Conservation (phyloP, 202 grass and related monocot species). For the Bolboschoenoplectus hybrid region DNA sequence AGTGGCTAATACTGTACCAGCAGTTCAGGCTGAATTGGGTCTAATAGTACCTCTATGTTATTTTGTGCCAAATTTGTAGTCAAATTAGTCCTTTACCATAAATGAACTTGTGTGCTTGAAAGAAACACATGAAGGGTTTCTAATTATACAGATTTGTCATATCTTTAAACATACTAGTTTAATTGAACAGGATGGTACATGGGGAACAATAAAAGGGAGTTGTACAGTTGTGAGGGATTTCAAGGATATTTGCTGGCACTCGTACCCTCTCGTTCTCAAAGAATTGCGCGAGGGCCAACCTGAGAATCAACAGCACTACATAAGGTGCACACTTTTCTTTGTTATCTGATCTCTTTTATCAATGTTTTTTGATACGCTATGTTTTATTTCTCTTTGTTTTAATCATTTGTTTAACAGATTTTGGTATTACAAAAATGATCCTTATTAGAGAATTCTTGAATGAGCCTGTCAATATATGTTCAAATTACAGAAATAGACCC, state of each 20-base stretch:
- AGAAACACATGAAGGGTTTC: neutral
- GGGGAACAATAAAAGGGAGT: slow-evolving; percentile 90
- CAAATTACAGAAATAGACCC: neutral
- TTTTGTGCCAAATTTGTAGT: neutral
- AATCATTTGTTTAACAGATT: slow-evolving; percentile 28
- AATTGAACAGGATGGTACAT: slow-evolving; percentile 76
- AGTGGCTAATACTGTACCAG: neutral
- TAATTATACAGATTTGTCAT: neutral
- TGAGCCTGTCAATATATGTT: neutral
- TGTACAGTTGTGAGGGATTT: slow-evolving; percentile 95
- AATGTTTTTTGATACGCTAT: slow-evolving; percentile 17
- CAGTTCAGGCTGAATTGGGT: neutral
- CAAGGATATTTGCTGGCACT: slow-evolving; percentile 76
- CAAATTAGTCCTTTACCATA: neutral
- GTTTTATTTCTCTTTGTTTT: neutral
- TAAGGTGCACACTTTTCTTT: slow-evolving; percentile 54
- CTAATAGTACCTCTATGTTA: neutral
- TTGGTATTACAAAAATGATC: neutral
- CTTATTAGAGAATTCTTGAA: neutral
- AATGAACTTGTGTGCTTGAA: neutral
- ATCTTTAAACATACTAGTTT: slow-evolving; percentile 9
- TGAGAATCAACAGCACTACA: slow-evolving; percentile 57
- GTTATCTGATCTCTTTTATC: neutral
- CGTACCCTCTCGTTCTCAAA: slow-evolving; percentile 70
- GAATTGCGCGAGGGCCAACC: slow-evolving; percentile 62